phyloP scores from a whole-genome alignment of 805 yeast genomes.

The Alloascoidea africana region DNA sequence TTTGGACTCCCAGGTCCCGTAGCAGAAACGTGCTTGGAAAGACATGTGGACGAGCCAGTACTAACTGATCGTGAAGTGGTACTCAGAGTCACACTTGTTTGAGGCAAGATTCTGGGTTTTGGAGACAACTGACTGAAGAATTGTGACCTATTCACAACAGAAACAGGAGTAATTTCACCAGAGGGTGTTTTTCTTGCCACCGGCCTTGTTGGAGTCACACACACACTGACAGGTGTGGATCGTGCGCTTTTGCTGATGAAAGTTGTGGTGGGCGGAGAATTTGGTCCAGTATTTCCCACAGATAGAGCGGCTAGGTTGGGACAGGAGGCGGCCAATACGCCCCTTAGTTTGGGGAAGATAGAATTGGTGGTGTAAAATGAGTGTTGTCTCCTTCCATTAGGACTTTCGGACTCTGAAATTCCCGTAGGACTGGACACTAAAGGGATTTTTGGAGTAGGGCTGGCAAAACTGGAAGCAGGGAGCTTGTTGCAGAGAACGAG shows the following conservation, averaged over 20 bases:
- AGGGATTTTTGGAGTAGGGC: conserved; percentile 3
- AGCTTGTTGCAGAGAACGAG: too few species aligned
- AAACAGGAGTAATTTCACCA: not conserved
- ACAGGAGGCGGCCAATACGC: conserved; percentile 1
- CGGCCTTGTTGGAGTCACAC: not conserved
- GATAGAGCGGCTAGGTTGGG: conserved; percentile 1
- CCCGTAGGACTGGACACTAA: not conserved
- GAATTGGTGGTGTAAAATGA: not conserved
- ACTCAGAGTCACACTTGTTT: not conserved
- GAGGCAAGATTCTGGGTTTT: not conserved
- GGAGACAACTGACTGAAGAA: not conserved
- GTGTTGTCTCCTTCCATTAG: not conserved
- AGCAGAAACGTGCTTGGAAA: not conserved
- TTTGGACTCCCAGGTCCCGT: not conserved
- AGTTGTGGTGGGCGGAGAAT: not conserved
- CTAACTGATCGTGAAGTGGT: not conserved
- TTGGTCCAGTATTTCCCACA: not conserved
- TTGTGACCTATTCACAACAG: not conserved
- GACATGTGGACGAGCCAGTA: not conserved
- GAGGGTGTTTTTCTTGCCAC: not conserved
- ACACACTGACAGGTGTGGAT: not conserved
- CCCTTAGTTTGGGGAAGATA: too few species aligned
- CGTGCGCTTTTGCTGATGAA: not conserved
- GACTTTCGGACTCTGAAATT: not conserved
- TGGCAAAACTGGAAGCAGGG: not conserved